Base-by-base conservation (phyloP, 208 protist genomes). In the Porcisia hertigi region DNA sequence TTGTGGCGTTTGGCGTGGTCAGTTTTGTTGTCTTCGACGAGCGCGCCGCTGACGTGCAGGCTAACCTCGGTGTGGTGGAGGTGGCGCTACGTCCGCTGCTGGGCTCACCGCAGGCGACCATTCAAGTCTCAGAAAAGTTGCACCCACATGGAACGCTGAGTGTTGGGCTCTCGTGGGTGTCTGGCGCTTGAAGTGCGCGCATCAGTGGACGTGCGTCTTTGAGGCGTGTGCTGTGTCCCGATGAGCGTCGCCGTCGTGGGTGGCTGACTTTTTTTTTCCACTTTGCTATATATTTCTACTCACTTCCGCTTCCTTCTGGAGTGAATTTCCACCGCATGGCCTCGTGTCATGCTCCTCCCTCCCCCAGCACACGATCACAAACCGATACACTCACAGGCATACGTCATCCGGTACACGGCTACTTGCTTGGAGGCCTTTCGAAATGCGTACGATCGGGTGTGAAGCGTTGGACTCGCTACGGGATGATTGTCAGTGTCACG, bases 1-100 rank as follows among this genome's bases (percentile, higher is more conserved):
- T 95, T 73, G 45, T 97, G 0, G 82, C 79, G 3, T 81, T 84
- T n/a, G 87, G 91, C 49, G 73, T 76, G 20, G 66, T 97, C 39
- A 86, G 86, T 53, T 97, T 97, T 84, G 87, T 94, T 6, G 73
- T 97, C 18, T 97, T 97, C 77, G 91, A 97, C 70, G 89, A 88
- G 57, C 80, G 79, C 53, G 81, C 90, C 14, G 83, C 54, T 12
- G 89, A 95, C n/a, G 81, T 91, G 69, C 86, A 85, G 66, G 65
- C 79, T 11, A 94, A 95, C 71, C 71, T 94, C 20, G 93, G 93
- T 34, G 71, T 90, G 7, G 88, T 86, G 30, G 88, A 92, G 77
- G 86, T 97, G 20, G 80, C 90, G 53, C 84, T 97, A 45, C 80
- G 81, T 3, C 85, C 89, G 23, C 74, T 97, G 76, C 72, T 97